These are phyloP conservation scores for Scheffersomyces stambukii DNA, from an alignment of 1,139 yeast genomes.

Conservation along the genomic window DNA sequence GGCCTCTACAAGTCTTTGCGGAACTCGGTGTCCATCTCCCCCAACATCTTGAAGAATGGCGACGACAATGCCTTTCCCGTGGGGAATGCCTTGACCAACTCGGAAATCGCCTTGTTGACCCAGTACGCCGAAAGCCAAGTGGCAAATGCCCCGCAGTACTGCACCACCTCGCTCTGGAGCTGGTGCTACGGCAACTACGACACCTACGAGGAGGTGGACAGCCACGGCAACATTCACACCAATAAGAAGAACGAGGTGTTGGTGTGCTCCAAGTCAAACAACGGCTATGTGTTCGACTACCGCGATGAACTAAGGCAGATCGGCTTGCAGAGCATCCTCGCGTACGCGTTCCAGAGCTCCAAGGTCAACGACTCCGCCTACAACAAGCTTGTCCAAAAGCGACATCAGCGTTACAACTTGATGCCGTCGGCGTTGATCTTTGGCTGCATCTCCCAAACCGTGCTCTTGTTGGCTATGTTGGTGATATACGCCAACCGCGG, in stretches of 20 bases:
- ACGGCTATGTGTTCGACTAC: slow-evolving; percentile 39
- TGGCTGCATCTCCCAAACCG: slow-evolving; percentile 20
- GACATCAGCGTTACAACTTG: slow-evolving; percentile 12
- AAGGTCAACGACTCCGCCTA: slow-evolving; percentile 15
- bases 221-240: slow-evolving; percentile 5
- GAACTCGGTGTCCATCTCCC: slow-evolving; percentile 25
- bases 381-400: slow-evolving; percentile 12
- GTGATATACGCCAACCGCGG: slow-evolving; percentile 31
- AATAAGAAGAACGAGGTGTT: slow-evolving; percentile 16
- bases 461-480: slow-evolving; percentile 25
- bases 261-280: slow-evolving; percentile 16
- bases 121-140: slow-evolving; percentile 47
- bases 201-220: slow-evolving; percentile 14
- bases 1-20: slow-evolving; percentile 50
- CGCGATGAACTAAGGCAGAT: slow-evolving; percentile 32
- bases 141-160: slow-evolving; percentile 48
- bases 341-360: slow-evolving; percentile 37
- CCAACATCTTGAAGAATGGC: slow-evolving; percentile 12
- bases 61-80: slow-evolving; percentile 1
- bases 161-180: slow-evolving; percentile 36
- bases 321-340: slow-evolving; percentile 42
- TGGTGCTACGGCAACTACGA: slow-evolving; percentile 48
- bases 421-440: slow-evolving; percentile 18
- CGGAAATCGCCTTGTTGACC: slow-evolving; percentile 46
- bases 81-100: slow-evolving; percentile 40